Evolutionary conservation across 345 rosid genomes (phyloP), one percentile per base, ranked within the genome.

Genomic region (Eucalyptus pauciflora): DNA sequence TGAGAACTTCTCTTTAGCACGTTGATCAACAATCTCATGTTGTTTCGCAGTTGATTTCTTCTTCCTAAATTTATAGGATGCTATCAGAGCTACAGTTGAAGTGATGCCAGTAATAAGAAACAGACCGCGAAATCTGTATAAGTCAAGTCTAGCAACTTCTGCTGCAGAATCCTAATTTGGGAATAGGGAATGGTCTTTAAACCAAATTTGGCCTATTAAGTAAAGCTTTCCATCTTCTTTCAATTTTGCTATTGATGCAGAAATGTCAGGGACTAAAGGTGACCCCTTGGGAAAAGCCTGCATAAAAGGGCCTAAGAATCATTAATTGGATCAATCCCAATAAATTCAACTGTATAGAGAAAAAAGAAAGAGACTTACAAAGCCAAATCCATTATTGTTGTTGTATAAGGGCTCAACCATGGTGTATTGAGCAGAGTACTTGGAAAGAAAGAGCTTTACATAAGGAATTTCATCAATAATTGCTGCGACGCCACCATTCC

Each of bases 391-490:
- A 33, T 17, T 71, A 25, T 25, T 17, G 81, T 11, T 69, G 80
- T 88, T 91, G 60, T 60, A 86, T 31, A 91, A 86, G 31, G 94
- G 89, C 79, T 88, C 92, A n/a, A 90, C 56, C 92, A 92, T 90
- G n/a, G 86, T 87, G 88, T 90, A 93, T 7, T 87, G 13, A 41
- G 33, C 58, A 88, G 94, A 90, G 86, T 94, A 64, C 56, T 91
- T 88, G 14, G 91, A 89, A 48, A 93, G 93, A 85, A 94, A 89
- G 29, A 93, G 88, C 33, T 90, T 92, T 3, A 90, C 91, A 83
- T 92, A 93, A 17, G 97, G 93, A 31, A 94, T 29, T 90, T 94
- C 96, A 17, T 92, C 93, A 16, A 94, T 85, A 50, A 92, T 88
- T 45, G 90, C 93, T 13, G 93, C 25, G 0, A 92, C 92, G 18